Conservation (phyloP, 2,329 filamentous ascomycete species). For the Dothideomycetes sp. region DNA sequence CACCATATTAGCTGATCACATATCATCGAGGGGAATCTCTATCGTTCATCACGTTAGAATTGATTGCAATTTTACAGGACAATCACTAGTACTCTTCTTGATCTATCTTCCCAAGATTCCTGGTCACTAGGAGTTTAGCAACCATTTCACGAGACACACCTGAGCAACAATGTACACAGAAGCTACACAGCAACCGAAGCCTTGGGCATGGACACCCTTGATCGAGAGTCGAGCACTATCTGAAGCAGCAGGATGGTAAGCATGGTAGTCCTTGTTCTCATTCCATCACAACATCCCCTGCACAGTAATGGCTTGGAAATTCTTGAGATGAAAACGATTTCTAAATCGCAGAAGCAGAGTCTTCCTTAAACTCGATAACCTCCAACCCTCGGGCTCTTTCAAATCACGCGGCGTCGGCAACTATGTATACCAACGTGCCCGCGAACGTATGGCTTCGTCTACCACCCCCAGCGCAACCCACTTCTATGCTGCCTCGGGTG, state of each 20-base stretch:
- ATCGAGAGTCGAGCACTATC: slow-evolving; percentile 60
- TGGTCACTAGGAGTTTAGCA: not conserved
- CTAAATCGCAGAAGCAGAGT: slow-evolving; percentile 51
- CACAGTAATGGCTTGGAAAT: not conserved
- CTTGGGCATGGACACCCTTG: slow-evolving; percentile 66
- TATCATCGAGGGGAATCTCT: slow-evolving; percentile 3
- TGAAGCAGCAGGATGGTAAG: slow-evolving; percentile 62
- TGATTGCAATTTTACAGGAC: not conserved
- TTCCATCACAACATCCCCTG: not conserved
- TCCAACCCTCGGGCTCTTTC: slow-evolving; percentile 79
- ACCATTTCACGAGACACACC: not conserved
- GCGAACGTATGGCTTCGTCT: slow-evolving; percentile 35
- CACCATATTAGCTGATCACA: slow-evolving; percentile 1
- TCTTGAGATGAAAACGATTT: slow-evolving; percentile 11
- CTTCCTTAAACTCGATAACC: slow-evolving; percentile 76
- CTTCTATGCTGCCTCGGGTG: slow-evolving; percentile 74
- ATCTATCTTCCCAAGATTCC: slow-evolving; percentile 5
- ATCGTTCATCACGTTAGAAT: too few species aligned
- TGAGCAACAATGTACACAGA: slow-evolving; percentile 3
- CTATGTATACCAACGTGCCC: slow-evolving; percentile 44
- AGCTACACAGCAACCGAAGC: slow-evolving; percentile 24
- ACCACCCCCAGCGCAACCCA: slow-evolving; percentile 38
- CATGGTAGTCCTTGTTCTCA: slow-evolving; percentile 12
- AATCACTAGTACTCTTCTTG: slow-evolving; percentile 2
- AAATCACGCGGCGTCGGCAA: slow-evolving; percentile 65